Evolutionary conservation across 768 basidiomycete genomes (phyloP).

Genomic region (Brasilioporus rufonigricans): DNA sequence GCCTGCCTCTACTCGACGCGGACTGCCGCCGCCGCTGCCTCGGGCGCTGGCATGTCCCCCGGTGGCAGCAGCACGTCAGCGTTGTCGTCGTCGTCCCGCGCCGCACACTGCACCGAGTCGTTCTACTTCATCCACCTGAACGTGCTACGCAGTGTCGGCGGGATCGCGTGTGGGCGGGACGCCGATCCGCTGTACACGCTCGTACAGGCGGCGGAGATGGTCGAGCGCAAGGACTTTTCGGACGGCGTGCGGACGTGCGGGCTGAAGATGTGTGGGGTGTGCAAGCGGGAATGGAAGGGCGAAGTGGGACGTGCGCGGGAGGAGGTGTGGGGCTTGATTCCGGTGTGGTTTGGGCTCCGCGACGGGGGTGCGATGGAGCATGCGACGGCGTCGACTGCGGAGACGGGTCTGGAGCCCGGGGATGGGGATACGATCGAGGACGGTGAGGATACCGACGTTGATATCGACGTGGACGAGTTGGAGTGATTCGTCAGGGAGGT

Average conservation of each 20-base stretch:
- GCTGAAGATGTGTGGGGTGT: conserved; percentile 52
- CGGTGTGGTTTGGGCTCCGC: conserved; percentile 60
- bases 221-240: conserved; percentile 66
- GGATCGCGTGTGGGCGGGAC: conserved; percentile 69
- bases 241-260: conserved; percentile 56
- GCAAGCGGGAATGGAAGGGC: conserved; percentile 46
- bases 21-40: conserved; percentile 2
- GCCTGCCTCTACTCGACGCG: conserved; percentile 45
- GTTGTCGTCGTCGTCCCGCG: too few species aligned
- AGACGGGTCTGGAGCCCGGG: not conserved
- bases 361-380: conserved; percentile 11
- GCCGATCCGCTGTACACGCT: conserved; percentile 74
- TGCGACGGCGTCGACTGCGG: not conserved
- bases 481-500: conserved; percentile 3
- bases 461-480: conserved; percentile 11
- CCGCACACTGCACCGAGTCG: conserved; percentile 55
- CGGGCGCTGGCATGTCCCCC: not conserved
- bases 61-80: not conserved
- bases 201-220: conserved; percentile 67
- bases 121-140: conserved; percentile 79
- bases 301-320: conserved; percentile 45
- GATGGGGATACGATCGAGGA: conserved; percentile 1
- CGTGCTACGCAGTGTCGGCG: conserved; percentile 64
- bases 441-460: conserved; percentile 12
- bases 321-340: conserved; percentile 61